These are phyloP conservation scores for Colletotrichum lindemuthianum DNA, from an alignment of 2,329 filamentous ascomycete species.

Conservation along the genomic window DNA sequence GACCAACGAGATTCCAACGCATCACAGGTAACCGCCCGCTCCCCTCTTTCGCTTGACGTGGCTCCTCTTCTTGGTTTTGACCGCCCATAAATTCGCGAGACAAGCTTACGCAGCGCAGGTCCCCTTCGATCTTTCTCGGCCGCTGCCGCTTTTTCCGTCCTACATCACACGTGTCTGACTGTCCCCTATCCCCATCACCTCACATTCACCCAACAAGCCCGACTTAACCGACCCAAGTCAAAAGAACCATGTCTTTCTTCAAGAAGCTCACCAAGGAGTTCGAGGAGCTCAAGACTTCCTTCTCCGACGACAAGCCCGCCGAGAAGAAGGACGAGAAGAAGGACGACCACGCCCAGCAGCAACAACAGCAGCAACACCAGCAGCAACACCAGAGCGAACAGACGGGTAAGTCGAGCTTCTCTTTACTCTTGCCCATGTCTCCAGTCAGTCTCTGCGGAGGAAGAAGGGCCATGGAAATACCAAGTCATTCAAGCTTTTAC, in stretches of 20 bases:
- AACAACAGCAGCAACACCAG: conserved; percentile 33
- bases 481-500: neutral
- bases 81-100: conserved; percentile 27
- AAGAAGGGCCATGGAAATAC: neutral
- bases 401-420: conserved; percentile 25
- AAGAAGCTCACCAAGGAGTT: conserved; percentile 55
- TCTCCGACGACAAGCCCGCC: conserved; percentile 47
- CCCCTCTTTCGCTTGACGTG: conserved; percentile 28
- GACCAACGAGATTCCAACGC: conserved; percentile 29
- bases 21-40: conserved; percentile 21
- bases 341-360: conserved; percentile 38
- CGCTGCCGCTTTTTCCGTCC: conserved; percentile 35
- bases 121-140: conserved; percentile 35
- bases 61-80: conserved; percentile 8
- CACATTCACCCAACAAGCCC: conserved; percentile 18
- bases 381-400: conserved; percentile 37
- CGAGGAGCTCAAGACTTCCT: conserved; percentile 58
- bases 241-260: conserved; percentile 54
- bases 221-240: conserved; percentile 22
- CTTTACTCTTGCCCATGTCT: neutral
- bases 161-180: conserved; percentile 17
- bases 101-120: conserved; percentile 33
- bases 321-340: conserved; percentile 39
- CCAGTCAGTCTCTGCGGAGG: neutral
- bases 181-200: conserved; percentile 15